phyloP scores from a whole-genome alignment of 768 basidiomycete genomes.

The Tricholoma sp. region DNA sequence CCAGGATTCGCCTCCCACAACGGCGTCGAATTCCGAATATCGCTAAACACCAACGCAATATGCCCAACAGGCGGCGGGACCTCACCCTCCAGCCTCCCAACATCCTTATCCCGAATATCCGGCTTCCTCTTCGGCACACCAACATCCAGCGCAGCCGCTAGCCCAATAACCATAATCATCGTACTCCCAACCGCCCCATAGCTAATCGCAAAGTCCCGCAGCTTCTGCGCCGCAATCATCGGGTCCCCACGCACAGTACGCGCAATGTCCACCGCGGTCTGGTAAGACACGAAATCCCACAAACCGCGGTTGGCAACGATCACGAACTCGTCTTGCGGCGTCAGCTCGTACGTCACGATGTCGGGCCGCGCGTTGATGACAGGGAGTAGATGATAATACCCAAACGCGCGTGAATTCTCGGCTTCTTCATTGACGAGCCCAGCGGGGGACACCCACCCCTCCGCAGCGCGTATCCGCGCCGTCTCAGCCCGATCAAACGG shows the following conservation, averaged over 20 bases:
- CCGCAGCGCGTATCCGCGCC: slow-evolving; percentile 80
- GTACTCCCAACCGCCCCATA: slow-evolving; percentile 91
- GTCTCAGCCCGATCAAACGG: slow-evolving; percentile 87
- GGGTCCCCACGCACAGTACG: slow-evolving; percentile 57
- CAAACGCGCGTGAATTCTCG: slow-evolving; percentile 90
- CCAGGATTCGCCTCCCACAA: slow-evolving; percentile 95
- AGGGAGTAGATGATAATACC: slow-evolving; percentile 85
- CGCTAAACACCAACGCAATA: slow-evolving; percentile 93
- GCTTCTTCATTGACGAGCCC: slow-evolving; percentile 91
- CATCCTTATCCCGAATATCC: slow-evolving; percentile 53
- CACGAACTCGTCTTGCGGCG: slow-evolving; percentile 89
- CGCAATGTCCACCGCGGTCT: slow-evolving; percentile 95
- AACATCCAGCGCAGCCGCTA: slow-evolving; percentile 68
- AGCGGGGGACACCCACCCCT: slow-evolving; percentile 91
- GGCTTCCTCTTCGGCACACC: slow-evolving; percentile 39
- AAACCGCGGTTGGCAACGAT: slow-evolving; percentile 91
- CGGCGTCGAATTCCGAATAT: slow-evolving; percentile 94
- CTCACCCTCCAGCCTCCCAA: slow-evolving; percentile 67
- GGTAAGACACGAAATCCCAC: slow-evolving; percentile 90
- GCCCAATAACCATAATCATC: slow-evolving; percentile 96
- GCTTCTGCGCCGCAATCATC: slow-evolving; percentile 89
- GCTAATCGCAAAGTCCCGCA: slow-evolving; percentile 94
- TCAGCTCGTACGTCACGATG: slow-evolving; percentile 61
- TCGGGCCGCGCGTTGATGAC: slow-evolving; percentile 88
- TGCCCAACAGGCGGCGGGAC: slow-evolving; percentile 83